Conservation (phyloP, 129 eudicot species). For the Erigeron canadensis region DNA sequence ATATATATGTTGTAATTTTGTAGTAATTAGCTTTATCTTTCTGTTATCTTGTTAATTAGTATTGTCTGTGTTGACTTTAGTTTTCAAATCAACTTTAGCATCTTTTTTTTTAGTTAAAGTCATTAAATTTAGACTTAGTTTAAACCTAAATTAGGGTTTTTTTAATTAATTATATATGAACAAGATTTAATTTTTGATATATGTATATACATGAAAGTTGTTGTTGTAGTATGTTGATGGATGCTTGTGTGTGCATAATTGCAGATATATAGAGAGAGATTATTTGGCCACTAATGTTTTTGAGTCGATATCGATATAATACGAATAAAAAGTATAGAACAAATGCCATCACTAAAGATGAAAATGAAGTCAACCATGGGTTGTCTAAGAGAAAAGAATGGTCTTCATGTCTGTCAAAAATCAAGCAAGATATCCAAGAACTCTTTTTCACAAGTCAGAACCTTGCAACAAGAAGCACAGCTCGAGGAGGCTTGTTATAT, state of each 20-base stretch:
- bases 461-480: conserved; percentile 44
- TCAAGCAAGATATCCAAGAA: conserved; percentile 65
- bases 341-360: conserved; percentile 97
- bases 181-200: not conserved
- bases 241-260: conserved; percentile 19
- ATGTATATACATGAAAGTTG: conserved; percentile 1
- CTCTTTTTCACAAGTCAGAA: conserved; percentile 44
- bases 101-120: conserved; percentile 6
- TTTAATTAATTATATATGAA: conserved; percentile 8
- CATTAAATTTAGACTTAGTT: conserved; percentile 12
- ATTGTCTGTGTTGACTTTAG: conserved; percentile 34
- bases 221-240: conserved; percentile 15
- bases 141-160: conserved; percentile 22
- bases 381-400: conserved; percentile 66
- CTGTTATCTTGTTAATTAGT: not conserved
- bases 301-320: conserved; percentile 27
- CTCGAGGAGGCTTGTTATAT: conserved; percentile 29
- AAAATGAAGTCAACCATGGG: conserved; percentile 71
- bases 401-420: conserved; percentile 73
- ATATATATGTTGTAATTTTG: not conserved
- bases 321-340: conserved; percentile 38
- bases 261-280: conserved; percentile 35
- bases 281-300: conserved; percentile 44
- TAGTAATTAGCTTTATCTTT: not conserved
- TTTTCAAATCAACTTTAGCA: conserved; percentile 5